A percentile compares a stretch with the other conserved stretches of the same genome.
These are phyloP conservation scores for Monotropa hypopitys DNA, from an alignment of 179 eudicot genomes.

Conservation along the genomic window DNA sequence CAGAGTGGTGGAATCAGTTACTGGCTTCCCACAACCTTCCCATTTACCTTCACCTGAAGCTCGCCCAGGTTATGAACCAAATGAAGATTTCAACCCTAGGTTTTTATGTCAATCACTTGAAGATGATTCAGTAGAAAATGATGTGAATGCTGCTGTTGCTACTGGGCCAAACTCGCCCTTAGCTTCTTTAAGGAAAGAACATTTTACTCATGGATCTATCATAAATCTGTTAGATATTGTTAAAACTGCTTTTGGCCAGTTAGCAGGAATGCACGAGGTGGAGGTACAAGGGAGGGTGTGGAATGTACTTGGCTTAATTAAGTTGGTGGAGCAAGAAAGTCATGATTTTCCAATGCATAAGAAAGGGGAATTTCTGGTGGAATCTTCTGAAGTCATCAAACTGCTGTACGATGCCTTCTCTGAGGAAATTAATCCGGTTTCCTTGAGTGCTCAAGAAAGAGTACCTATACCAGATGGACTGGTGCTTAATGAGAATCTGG, in stretches of 20 bases:
- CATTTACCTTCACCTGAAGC: conserved; percentile 7
- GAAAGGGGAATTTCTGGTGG: conserved; percentile 19
- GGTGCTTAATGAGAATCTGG: conserved; percentile 44
- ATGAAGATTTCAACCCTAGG: conserved; percentile 15
- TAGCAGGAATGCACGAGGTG: conserved; percentile 54
- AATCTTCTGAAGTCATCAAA: conserved; percentile 28
- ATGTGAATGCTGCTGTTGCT: conserved; percentile 8
- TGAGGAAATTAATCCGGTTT: conserved; percentile 79
- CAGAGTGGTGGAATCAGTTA: conserved; percentile 1
- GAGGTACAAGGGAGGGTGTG: conserved; percentile 71
- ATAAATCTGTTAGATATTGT: conserved; percentile 31
- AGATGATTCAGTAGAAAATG: conserved; percentile 11
- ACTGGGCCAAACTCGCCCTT: conserved; percentile 9
- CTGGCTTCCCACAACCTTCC: conserved; percentile 7
- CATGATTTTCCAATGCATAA: conserved; percentile 16
- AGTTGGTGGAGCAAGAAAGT: conserved; percentile 37
- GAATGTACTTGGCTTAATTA: conserved; percentile 59
- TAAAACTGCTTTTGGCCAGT: conserved; percentile 40
- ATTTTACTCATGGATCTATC: conserved; percentile 27
- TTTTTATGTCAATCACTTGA: conserved; percentile 8
- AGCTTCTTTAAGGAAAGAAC: conserved; percentile 12
- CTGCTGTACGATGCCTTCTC: conserved; percentile 39
- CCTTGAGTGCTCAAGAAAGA: conserved; percentile 62
- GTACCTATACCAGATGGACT: conserved; percentile 60
- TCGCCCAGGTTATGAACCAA: conserved; percentile 11